Percentiles rank a stretch among this genome's conserved stretches.
These are phyloP conservation scores for Solanum stenotomum DNA, from an alignment of 257 asterid species.

Conservation along the genomic window DNA sequence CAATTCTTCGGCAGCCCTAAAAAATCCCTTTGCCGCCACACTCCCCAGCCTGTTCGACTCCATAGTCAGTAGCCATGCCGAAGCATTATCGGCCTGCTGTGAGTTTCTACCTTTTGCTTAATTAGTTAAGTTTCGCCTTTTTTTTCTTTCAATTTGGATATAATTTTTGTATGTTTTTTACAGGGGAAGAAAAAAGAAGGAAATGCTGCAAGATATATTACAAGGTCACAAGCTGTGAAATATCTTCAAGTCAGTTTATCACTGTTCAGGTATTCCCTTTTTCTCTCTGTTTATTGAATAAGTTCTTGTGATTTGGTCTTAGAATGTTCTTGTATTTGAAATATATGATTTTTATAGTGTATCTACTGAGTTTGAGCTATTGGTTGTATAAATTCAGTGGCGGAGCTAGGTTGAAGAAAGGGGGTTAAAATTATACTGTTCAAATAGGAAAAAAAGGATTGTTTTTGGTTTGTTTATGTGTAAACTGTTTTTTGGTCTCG, in stretches of 20 bases:
- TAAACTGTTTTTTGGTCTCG: background rate
- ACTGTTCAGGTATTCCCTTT: constrained; percentile 60
- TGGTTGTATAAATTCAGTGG: background rate
- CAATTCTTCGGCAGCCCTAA: background rate
- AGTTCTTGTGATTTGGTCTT: background rate
- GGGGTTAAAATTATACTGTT: background rate
- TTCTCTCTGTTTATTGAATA: background rate
- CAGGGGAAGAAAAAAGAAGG: constrained; percentile 99
- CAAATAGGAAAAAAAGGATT: background rate
- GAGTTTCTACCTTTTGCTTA: background rate
- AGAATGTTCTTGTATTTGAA: background rate
- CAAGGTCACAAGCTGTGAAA: constrained; percentile 81
- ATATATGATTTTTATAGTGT: background rate
- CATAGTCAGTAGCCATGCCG: constrained; percentile 22
- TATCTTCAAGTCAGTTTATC: constrained; percentile 83
- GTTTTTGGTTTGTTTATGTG: background rate
- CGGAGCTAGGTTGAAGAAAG: background rate
- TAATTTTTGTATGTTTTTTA: background rate
- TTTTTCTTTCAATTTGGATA: background rate
- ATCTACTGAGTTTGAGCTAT: background rate
- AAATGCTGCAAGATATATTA: constrained; percentile 80
- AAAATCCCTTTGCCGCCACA: background rate
- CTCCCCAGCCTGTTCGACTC: background rate
- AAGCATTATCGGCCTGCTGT: constrained; percentile 42
- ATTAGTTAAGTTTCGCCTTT: background rate